phyloP scores from a whole-genome alignment of 176 grass and related monocot species.

The Triticum monococcum region DNA sequence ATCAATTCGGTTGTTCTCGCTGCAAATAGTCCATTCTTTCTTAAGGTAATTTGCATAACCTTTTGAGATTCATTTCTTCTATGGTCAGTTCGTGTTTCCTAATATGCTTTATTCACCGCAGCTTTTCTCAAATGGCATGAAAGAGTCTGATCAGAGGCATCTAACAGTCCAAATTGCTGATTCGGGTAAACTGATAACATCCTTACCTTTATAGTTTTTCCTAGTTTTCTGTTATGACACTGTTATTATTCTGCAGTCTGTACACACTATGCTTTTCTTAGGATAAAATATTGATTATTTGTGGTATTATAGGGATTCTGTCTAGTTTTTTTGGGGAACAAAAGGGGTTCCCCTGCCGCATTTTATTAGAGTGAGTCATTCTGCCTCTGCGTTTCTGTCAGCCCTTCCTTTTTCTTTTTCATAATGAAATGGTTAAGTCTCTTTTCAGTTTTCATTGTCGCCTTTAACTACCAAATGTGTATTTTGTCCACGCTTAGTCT shows the following conservation, averaged over 20 bases:
- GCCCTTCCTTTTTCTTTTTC: neutral
- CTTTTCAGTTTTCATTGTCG: neutral
- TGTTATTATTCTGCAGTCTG: neutral
- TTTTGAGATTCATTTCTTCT: slow-evolving; percentile 2
- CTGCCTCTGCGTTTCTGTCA: neutral
- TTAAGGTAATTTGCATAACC: slow-evolving; percentile 54
- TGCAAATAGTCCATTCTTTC: slow-evolving; percentile 96
- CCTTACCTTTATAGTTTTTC: neutral
- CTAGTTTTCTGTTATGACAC: neutral
- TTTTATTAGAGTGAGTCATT: too few relatives aligned
- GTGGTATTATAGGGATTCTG: neutral
- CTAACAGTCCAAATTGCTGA: slow-evolving; percentile 83
- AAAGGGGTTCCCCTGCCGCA: too few relatives aligned
- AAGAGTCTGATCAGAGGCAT: slow-evolving; percentile 89
- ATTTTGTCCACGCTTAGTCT: neutral
- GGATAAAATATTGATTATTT: neutral
- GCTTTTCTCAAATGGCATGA: slow-evolving; percentile 99
- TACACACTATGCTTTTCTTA: neutral
- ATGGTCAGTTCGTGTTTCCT: slow-evolving; percentile 7
- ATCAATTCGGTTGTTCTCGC: slow-evolving; percentile 95
- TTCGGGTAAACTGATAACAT: slow-evolving; percentile 57
- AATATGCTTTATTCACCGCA: slow-evolving; percentile 34
- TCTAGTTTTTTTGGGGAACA: neutral
- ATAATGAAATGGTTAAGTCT: neutral
- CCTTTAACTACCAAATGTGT: neutral